Percentiles rank a stretch among this genome's conserved stretches.
These are phyloP conservation scores for Penicillium waksmanii DNA, from an alignment of 495 filamentous ascomycete genomes.

Conservation along the genomic window DNA sequence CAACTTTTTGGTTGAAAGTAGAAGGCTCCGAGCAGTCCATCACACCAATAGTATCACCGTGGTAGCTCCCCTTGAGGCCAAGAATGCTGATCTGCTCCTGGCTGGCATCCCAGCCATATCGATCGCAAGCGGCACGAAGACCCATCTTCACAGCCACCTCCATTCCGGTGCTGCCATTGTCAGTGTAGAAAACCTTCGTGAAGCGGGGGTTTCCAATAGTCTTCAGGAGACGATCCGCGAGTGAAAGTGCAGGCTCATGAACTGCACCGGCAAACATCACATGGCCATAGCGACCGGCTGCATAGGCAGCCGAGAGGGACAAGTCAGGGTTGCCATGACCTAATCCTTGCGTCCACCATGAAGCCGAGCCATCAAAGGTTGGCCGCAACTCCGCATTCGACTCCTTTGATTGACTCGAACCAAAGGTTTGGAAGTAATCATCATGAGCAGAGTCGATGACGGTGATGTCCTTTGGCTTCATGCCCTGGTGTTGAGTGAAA, in stretches of 20 bases:
- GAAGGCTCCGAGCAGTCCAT: slow-evolving; percentile 80
- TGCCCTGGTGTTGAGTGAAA: slow-evolving; percentile 74
- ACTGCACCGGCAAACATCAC: slow-evolving; percentile 80
- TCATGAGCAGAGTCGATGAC: slow-evolving; percentile 76
- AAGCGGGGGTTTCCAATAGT: slow-evolving; percentile 62
- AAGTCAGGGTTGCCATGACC: slow-evolving; percentile 73
- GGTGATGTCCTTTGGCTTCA: slow-evolving; percentile 60
- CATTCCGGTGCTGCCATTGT: slow-evolving; percentile 78
- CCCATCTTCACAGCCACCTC: slow-evolving; percentile 85
- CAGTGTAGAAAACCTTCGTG: slow-evolving; percentile 71
- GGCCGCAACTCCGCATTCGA: slow-evolving; percentile 46
- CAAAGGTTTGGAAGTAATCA: slow-evolving; percentile 70
- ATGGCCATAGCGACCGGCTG: slow-evolving; percentile 81
- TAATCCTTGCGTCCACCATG: slow-evolving; percentile 86
- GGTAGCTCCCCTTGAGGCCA: slow-evolving; percentile 75
- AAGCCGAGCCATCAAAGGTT: slow-evolving; percentile 77
- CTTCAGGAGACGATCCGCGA: slow-evolving; percentile 63
- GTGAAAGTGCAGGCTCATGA: slow-evolving; percentile 68
- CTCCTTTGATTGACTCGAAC: slow-evolving; percentile 15
- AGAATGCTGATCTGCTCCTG: slow-evolving; percentile 63
- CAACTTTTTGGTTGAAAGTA: slow-evolving; percentile 72
- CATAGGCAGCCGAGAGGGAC: slow-evolving; percentile 72
- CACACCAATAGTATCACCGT: slow-evolving; percentile 80
- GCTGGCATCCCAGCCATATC: slow-evolving; percentile 64
- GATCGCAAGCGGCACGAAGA: slow-evolving; percentile 60